Evolutionary conservation across 2,329 filamentous ascomycete genomes (phyloP), one percentile per base, ranked within the genome.

Genomic region (Xylaria sp.): DNA sequence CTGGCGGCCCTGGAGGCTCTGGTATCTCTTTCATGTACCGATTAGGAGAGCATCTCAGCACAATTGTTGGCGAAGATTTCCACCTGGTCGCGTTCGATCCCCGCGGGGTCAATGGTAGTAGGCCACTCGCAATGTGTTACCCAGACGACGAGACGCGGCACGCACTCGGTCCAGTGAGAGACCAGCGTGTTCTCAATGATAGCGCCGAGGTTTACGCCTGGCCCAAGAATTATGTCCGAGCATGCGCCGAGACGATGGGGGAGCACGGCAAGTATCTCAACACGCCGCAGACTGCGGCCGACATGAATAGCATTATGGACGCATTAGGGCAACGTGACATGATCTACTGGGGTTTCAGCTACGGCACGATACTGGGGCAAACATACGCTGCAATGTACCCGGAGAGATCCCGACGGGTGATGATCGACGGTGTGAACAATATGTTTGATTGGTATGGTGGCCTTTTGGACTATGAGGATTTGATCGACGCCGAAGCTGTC

Each of bases 291-390:
- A 80, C 79, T 0, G 81, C 80, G 9, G 79, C 81, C 31, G 81
- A 84, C 60, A 83, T 83, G 80, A 81, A 82, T 63, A 77, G 71
- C 11, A 82, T 83, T 27, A 70, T 83, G 1, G 78, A 82, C 51
- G 79, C 75, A 0, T 64, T 80, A 7, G 76, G 77, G 1, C 76
- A 79, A 61, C 17, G 66, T 21, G 70, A 74, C 10, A 72, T 79
- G 73, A 67, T 72, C 31, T 79, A 78, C 62, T 79, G 75, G 76
- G 77, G 77, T 1, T 76, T 78, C 59, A 78, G 75, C 54, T 77
- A 79, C 58, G 76, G 77, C 9, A 78, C 72, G 15, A 60, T 77
- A 5, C 68, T 79, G 0, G 77, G 77, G 7, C 76, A 78, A 60
- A 79, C 77, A 1, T 79, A 78, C 53, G 77, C 76, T 2, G 70